Conservation (phyloP, 768 basidiomycete genomes). For the Mycena chlorophos region DNA sequence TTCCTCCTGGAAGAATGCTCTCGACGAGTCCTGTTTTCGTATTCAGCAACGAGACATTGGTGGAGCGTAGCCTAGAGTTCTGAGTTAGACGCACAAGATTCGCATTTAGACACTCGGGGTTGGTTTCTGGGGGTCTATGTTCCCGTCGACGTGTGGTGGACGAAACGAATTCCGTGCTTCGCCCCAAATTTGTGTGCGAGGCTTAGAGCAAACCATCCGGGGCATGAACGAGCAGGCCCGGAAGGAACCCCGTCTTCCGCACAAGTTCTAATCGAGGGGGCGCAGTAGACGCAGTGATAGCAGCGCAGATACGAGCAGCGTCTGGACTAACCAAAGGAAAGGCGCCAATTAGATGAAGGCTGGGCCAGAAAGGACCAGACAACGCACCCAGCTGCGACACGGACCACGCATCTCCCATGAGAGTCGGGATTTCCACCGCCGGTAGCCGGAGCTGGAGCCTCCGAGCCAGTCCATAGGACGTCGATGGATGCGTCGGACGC, state of each 20-base stretch:
- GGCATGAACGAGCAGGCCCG: conserved; percentile 34
- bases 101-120: no score
- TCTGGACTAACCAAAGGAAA: conserved; percentile 24
- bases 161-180: no score
- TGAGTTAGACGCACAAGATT: no score
- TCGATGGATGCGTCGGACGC: conserved; percentile 56
- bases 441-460: conserved; percentile 26
- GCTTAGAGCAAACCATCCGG: no score
- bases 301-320: conserved; percentile 35
- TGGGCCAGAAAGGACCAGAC: neutral
- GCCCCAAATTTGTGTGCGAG: no score
- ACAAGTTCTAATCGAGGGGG: conserved; percentile 36
- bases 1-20: no score
- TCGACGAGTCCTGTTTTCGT: no score
- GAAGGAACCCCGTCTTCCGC: conserved; percentile 43
- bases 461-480: conserved; percentile 51
- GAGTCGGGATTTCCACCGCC: conserved; percentile 23
- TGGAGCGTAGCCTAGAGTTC: no score
- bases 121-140: no score
- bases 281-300: conserved; percentile 32
- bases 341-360: neutral
- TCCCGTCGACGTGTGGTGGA: no score
- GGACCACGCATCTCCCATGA: conserved; percentile 32
- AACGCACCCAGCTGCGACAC: conserved; percentile 42
- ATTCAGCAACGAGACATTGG: no score